Conservation (phyloP, 1,284 basidiomycete genomes). For the Inonotus hispidus region DNA sequence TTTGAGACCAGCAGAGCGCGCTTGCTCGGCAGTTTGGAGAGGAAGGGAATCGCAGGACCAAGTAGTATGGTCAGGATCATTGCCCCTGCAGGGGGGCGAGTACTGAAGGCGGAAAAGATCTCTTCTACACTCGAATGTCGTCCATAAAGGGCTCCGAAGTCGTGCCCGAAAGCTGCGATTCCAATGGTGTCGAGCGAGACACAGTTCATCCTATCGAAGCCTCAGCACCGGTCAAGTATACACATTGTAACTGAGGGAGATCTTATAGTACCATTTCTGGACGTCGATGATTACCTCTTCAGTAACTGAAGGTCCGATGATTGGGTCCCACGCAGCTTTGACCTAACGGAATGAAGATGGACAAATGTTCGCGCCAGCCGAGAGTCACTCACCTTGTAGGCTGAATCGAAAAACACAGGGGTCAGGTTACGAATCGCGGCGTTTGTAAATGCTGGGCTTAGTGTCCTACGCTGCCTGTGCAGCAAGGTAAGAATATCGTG, state of each 20-base stretch:
- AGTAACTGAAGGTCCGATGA: slow-evolving; percentile 32
- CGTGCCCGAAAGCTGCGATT: slow-evolving; percentile 51
- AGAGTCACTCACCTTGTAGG: slow-evolving; percentile 38
- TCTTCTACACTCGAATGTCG: slow-evolving; percentile 39
- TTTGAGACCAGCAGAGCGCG: slow-evolving; percentile 31
- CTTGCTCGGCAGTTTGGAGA: slow-evolving; percentile 41
- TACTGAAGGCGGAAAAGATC: slow-evolving; percentile 40
- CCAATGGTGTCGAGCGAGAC: slow-evolving; percentile 53
- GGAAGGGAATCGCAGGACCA: slow-evolving; percentile 36
- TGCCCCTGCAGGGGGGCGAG: slow-evolving; percentile 22
- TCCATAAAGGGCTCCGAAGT: slow-evolving; percentile 50
- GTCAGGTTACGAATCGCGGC: slow-evolving; percentile 34
- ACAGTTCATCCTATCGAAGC: slow-evolving; percentile 39
- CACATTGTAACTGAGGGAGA: background rate
- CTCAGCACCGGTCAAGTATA: background rate
- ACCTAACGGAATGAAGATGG: slow-evolving; percentile 29
- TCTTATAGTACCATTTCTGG: slow-evolving; percentile 39
- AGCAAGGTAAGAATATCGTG: background rate
- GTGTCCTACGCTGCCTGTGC: slow-evolving; percentile 36
- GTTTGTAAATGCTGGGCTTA: slow-evolving; percentile 38
- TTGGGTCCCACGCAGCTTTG: slow-evolving; percentile 45
- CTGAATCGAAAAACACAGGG: slow-evolving; percentile 38
- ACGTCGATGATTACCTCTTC: slow-evolving; percentile 44
- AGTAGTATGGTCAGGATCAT: slow-evolving; percentile 35
- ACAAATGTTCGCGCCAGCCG: background rate